Conservation (phyloP, 495 filamentous ascomycete species). For the Clohesyomyces aquaticus region DNA sequence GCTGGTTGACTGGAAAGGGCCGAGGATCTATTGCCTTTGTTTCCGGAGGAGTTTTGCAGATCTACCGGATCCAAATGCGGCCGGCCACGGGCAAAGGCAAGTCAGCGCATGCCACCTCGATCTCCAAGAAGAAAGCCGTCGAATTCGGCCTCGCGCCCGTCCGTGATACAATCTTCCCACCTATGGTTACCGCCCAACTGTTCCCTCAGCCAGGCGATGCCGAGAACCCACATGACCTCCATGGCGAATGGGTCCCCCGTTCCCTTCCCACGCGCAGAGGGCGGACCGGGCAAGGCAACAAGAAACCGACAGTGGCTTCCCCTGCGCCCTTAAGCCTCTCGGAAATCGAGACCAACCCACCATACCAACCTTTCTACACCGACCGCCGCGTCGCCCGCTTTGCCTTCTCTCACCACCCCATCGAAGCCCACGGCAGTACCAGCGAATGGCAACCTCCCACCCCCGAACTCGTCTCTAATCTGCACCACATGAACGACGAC, state of each 20-base stretch:
- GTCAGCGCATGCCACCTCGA: constrained; percentile 31
- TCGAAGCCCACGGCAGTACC: constrained; percentile 25
- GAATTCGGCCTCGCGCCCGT: constrained; percentile 35
- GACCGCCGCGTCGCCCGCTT: constrained; percentile 76
- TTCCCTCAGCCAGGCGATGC: constrained; percentile 17
- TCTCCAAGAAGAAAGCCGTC: constrained; percentile 39
- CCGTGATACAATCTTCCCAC: constrained; percentile 31
- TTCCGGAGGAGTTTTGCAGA: constrained; percentile 38
- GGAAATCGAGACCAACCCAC: constrained; percentile 89
- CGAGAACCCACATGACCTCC: constrained; percentile 21
- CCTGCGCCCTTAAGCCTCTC: constrained; percentile 66
- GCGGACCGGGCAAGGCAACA: constrained; percentile 5
- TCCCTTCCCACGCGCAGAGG: constrained; percentile 24
- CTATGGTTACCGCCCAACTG: constrained; percentile 28
- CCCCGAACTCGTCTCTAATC: constrained; percentile 37
- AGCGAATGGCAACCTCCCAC: constrained; percentile 29
- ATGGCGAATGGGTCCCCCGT: constrained; percentile 39
- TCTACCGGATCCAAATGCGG: constrained; percentile 36
- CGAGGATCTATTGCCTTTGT: constrained; percentile 39
- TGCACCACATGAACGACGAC: constrained; percentile 39
- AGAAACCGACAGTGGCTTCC: not conserved
- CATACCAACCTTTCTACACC: constrained; percentile 89
- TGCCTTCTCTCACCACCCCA: constrained; percentile 52
- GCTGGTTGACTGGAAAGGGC: constrained; percentile 43
- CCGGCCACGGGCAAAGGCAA: constrained; percentile 37